Evolutionary conservation across 2,329 filamentous ascomycete genomes (phyloP), one percentile per base, ranked within the genome.

Genomic region (Myriangium duriaei): DNA sequence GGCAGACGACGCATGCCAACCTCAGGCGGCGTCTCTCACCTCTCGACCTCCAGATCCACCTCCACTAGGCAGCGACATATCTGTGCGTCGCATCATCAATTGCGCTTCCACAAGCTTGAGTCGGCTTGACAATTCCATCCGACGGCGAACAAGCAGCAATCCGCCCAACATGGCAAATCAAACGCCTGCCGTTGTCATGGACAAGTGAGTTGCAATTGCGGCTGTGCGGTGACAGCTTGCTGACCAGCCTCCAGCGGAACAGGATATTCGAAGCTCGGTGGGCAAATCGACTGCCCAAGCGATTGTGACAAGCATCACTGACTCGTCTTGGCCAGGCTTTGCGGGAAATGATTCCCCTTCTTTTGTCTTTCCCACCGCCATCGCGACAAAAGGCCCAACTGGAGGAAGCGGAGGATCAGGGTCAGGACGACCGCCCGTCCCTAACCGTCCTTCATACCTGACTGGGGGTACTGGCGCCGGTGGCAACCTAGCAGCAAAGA

Each of bases 171-270:
- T 98, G 91, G 88, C 91, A 60, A 81, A 82, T 69, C 88, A 96
- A 77, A 96, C 91, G 61, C 91, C 91, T 56, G 91, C 91, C 83
- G 91, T 98, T 95, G 91, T 98, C 85, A 98, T 98, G 88, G 91
- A 98, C 91, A 98, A 98, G 91, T 95, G 80, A 67, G 85, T 74
- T 55, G 45, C 60, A n/a, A 33, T 24, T 28, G 19, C 32, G 19
- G 16, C 39, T 12, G 55, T 19, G 36, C 31, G 24, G 12, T 28
- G 31, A 43, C 43, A 34, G 5, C 30, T 47, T 41, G 47, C 49
- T 52, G 46, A 55, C 40, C 41, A n/a, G 30, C 21, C 31, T 28
- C 45, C 63, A 98, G 91, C 81, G 91, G 91, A 71, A 98, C 91
- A 68, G 91, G 91, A 58, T 98, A 92, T 67, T 96, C 91, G 45